Conservation (phyloP, 345 rosid species). For the Pseudoturritis turrita region DNA sequence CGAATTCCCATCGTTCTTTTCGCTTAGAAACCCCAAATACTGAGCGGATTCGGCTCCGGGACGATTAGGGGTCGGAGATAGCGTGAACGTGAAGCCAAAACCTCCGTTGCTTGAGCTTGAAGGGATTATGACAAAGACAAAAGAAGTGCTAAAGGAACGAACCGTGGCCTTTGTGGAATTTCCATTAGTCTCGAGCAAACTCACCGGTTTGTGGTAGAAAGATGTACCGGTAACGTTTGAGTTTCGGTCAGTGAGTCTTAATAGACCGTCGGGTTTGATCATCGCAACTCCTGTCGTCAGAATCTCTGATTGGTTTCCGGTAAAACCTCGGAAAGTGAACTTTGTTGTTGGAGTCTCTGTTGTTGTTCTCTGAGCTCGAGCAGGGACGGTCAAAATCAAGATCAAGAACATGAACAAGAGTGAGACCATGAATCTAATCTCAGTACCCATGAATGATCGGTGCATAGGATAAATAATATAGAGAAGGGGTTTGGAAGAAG, state of each 20-base stretch:
- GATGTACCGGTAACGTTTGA: constrained; percentile 11
- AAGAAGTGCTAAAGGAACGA: constrained; percentile 46
- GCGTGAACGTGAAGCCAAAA: constrained; percentile 49
- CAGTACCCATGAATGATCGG: constrained; percentile 6
- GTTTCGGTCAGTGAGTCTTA: constrained; percentile 24
- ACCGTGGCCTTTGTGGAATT: constrained; percentile 4
- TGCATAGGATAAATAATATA: neutral
- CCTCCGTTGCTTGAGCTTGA: constrained; percentile 40
- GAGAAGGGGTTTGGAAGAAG: neutral
- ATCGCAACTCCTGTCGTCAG: neutral
- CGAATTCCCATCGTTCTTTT: neutral
- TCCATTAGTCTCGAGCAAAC: neutral
- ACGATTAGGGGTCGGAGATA: constrained; percentile 40
- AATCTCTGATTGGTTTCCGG: neutral
- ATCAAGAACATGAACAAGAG: neutral
- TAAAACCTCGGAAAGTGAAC: constrained; percentile 25
- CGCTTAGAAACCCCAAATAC: constrained; percentile 46
- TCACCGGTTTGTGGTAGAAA: constrained; percentile 25
- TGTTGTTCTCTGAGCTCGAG: constrained; percentile 9
- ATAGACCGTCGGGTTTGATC: constrained; percentile 19
- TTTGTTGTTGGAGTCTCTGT: constrained; percentile 3
- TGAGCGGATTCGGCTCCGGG: constrained; percentile 34
- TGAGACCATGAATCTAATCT: neutral
- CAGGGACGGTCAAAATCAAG: constrained; percentile 4
- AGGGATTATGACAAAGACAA: constrained; percentile 46